Evolutionary conservation across 2,329 filamentous ascomycete genomes (phyloP), one percentile per base, ranked within the genome.

Genomic region (Pseudogymnoascus sp.): DNA sequence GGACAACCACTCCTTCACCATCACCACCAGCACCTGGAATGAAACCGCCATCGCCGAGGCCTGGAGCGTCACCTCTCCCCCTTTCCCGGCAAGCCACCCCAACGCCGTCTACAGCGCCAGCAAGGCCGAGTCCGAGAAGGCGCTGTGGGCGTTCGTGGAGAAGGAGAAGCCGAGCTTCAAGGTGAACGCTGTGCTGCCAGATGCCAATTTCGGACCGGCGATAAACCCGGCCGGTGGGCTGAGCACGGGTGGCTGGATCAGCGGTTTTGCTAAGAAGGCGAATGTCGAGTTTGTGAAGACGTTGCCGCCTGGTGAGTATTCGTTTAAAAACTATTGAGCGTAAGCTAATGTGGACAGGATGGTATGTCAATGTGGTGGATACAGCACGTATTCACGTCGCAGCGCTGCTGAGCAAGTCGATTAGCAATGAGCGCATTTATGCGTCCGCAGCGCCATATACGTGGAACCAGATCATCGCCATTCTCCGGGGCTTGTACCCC

Each of bases 101-200:
- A 0, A 65, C 61, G 62, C 69, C 0, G 71, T 73, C 1, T 79
- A 80, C 60, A 66, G 66, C 0, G 76, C 78, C 0, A 77, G 75
- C 63, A 80, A 80, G 64, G 66, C 71, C 1, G 71, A 74, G 34
- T 70, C 69, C 0, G 77, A 80, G 60, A 69, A 73, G 62, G 73
- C 70, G 1, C 37, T 74, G 3, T 79, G 78, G 77, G 73, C 75
- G 21, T 79, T 73, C 39, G 63, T 73, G 3, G 65, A 73, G 23
- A 71, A 76, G 57, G 62, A 73, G 36, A 72, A 71, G 3, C 73
- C 68, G 12, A 66, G 65, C 0, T 68, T 75, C 7, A 66, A 69
- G 0, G 65, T 71, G 1, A 75, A 73, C 63, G n/a, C 54, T 65
- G 70, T 71, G 5, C 37, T 69, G 7, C 70, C 70, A 0, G 62